Conservation (phyloP, 176 grass and related monocot genomes). For the Juncus inflexus region DNA sequence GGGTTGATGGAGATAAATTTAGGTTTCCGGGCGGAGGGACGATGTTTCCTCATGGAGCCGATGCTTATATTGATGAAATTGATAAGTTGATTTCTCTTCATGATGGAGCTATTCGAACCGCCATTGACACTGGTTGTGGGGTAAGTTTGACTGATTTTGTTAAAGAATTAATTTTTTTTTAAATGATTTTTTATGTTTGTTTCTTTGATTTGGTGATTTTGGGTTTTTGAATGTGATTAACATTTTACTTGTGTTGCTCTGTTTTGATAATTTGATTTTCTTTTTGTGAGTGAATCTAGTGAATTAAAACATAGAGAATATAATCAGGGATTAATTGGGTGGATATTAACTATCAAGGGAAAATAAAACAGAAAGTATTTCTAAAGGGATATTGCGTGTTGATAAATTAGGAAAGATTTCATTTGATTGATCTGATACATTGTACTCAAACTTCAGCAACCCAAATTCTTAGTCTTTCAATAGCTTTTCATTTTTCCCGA, state of each 20-base stretch:
- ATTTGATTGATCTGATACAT: background rate
- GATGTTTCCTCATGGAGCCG: conserved; percentile 82
- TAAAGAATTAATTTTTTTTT: no score
- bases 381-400: conserved; percentile 8
- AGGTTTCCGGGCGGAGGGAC: conserved; percentile 89
- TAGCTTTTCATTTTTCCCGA: background rate
- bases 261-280: conserved; percentile 7
- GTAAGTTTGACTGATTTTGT: conserved; percentile 31
- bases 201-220: conserved; percentile 8
- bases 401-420: conserved; percentile 11
- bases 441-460: background rate
- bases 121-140: conserved; percentile 90
- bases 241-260: background rate
- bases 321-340: conserved; percentile 5
- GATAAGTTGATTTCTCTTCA: conserved; percentile 57
- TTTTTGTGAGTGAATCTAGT: conserved; percentile 7
- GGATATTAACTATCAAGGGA: background rate
- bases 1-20: conserved; percentile 72
- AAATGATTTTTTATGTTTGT: conserved; percentile 17
- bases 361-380: conserved; percentile 3
- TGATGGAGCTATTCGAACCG: conserved; percentile 84
- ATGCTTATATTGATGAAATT: conserved; percentile 85
- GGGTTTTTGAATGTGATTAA: background rate
- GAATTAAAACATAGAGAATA: background rate
- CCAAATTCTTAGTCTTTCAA: background rate